Conservation (phyloP, 208 protist species). For the Herpetomonas muscarum region DNA sequence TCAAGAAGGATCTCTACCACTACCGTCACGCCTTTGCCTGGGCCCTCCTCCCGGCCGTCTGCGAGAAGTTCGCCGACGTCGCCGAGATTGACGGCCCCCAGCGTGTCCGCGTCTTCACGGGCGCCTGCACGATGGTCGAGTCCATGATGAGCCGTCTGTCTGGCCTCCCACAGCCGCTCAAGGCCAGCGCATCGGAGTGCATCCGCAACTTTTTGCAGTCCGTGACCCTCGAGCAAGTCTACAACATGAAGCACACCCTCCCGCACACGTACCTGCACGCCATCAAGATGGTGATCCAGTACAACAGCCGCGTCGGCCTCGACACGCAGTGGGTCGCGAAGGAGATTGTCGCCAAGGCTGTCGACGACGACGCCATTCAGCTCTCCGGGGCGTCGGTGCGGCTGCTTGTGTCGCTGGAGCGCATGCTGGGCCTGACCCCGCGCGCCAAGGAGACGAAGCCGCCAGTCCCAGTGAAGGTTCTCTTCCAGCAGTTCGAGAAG, state of each 20-base stretch:
- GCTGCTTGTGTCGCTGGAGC: conserved; percentile 59
- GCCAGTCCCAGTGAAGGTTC: conserved; percentile 63
- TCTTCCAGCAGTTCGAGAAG: conserved; percentile 76
- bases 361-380: conserved; percentile 71
- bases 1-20: conserved; percentile 85
- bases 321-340: conserved; percentile 54
- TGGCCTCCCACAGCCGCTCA: conserved; percentile 56
- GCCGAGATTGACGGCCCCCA: conserved; percentile 54
- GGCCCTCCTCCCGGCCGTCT: conserved; percentile 59
- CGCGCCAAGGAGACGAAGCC: conserved; percentile 74
- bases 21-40: conserved; percentile 87
- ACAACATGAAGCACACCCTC: conserved; percentile 83
- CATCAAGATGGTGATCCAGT: conserved; percentile 80
- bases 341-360: conserved; percentile 38
- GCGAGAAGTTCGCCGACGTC: conserved; percentile 78
- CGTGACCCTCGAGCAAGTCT: conserved; percentile 50
- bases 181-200: conserved; percentile 28
- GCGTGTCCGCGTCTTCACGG: conserved; percentile 66
- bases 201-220: conserved; percentile 67
- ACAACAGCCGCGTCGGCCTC: conserved; percentile 77
- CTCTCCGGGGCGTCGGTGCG: conserved; percentile 71
- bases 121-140: conserved; percentile 71
- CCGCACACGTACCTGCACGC: conserved; percentile 77
- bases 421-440: conserved; percentile 55
- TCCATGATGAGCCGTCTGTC: conserved; percentile 74